Percentiles rank a stretch among this genome's conserved stretches.
These are phyloP conservation scores for Zasmidium cellare DNA, from an alignment of 2,329 filamentous ascomycete genomes.

Conservation along the genomic window DNA sequence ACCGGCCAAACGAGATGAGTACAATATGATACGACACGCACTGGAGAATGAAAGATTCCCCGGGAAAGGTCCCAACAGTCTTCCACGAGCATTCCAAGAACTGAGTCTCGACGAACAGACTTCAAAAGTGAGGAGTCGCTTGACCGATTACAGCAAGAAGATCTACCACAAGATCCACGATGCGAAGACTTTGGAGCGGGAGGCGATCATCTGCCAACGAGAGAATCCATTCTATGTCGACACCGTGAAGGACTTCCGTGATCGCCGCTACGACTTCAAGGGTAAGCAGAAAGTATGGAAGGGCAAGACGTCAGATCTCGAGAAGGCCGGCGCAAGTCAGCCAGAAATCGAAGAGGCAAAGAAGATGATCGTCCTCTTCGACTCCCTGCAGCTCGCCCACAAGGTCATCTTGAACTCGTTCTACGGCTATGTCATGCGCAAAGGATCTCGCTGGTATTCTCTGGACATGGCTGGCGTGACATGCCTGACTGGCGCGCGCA, in stretches of 20 bases:
- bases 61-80: slow-evolving; percentile 69
- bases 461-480: slow-evolving; percentile 99
- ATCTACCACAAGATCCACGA: slow-evolving; percentile 99
- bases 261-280: slow-evolving; percentile 97
- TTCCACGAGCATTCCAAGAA: slow-evolving; percentile 75
- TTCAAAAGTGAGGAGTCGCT: slow-evolving; percentile 74
- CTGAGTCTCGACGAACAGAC: slow-evolving; percentile 81
- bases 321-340: slow-evolving; percentile 73
- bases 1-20: slow-evolving; percentile 93
- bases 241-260: slow-evolving; percentile 92
- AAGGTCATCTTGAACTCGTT: slow-evolving; percentile 99
- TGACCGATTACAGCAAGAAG: slow-evolving; percentile 94
- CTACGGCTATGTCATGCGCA: slow-evolving; percentile 99
- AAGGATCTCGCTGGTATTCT: slow-evolving; percentile 98
- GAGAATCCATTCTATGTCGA: slow-evolving; percentile 99
- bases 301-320: slow-evolving; percentile 85
- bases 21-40: slow-evolving; percentile 96
- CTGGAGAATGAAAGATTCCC: slow-evolving; percentile 93
- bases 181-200: slow-evolving; percentile 84
- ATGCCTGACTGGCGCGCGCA: slow-evolving; percentile 90
- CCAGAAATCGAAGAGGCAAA: slow-evolving; percentile 88
- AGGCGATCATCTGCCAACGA: slow-evolving; percentile 96
- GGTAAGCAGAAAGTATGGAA: slow-evolving; percentile 99
- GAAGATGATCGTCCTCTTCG: slow-evolving; percentile 97
- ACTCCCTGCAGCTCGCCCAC: slow-evolving; percentile 93